Evolutionary conservation across 1,139 yeast genomes (phyloP), one percentile per base, ranked within the genome.

Genomic region (Yamadazyma membranifaciens): DNA sequence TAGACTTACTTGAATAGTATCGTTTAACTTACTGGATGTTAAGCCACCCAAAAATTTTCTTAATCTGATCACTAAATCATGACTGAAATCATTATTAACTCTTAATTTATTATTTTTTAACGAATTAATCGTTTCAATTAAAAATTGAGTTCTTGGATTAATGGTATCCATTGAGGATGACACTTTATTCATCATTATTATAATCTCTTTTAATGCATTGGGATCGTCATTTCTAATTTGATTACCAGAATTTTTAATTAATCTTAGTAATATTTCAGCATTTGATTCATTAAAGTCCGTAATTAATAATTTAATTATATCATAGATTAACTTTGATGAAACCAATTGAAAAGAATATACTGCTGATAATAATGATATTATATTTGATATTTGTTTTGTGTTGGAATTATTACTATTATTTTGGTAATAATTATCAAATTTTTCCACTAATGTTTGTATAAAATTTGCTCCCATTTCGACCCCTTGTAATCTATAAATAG

Each of bases 221-320:
- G 98, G 95, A 59, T 92, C 98, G 56, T 94, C 98, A 2, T 87
- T 67, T 53, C 98, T 78, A 63, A 94, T 78, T 56, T 87, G 89
- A 13, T 83, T 77, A 34, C 98, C 99, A 5, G 91, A 80, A 31
- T 80, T 80, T 39, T 86, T 76, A 16, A 92, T 70, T 17, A 92
- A 69, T 48, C 83, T 76, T 39, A 92, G 67, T 39, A 94, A 67
- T 27, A 87, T 63, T 52, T 91, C 98, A 1, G 95, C 87, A 49
- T 86, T 83, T 17, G 65, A 51, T 60, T 88, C 97, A 45, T 76
- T 73, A 29, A 88, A 76, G 11, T 79, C 75, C 4, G 59, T 55
- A 28, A 87, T 72, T 43, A 87, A 72, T 30, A 70, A 54, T 39
- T 67, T 67, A 44, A 92, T 79, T 27, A 92, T 59, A 56, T 89